Base-by-base conservation (phyloP, 768 basidiomycete species). In the Hebeloma cylindrosporum region DNA sequence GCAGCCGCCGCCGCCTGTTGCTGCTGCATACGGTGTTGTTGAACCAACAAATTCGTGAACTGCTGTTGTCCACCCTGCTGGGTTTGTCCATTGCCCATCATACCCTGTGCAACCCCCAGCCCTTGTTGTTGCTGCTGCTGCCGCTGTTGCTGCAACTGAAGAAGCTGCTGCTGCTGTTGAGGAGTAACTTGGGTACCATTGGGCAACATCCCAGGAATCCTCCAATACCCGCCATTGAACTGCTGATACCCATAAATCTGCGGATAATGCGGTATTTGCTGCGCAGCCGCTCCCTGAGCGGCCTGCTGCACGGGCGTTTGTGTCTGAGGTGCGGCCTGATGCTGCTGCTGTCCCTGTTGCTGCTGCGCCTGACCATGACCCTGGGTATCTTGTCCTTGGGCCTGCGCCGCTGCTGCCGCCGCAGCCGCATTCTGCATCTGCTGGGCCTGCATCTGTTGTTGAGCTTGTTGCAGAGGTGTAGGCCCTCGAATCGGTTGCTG, bases 321-420 rank as follows among this genome's bases (percentile, higher is more conserved):
- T 7, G 36, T 40, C 30, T 52, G 52, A 20, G 42, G 48, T 39
- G 53, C 43, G 31, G 56, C 41, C 17, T 50, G 53, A 33, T 53
- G 47, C 36, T 50, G 33, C 44, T 42, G 43, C 40, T 45, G 51
- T 25, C 36, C 31, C 28, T 36, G 48, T 27, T 23, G 41, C 3
- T 45, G 49, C 22, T 40, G 39, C 27, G 32, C 40, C 47, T 56
- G 39, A 30, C 47, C 54, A 38, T 51, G 45, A 26, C 46, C 52
- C 34, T 48, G 45, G 17, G 34, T n/a, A n/a, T n/a, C 48, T 30
- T 59, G 58, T 10, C 40, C 45, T 43, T 57, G 38, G 34, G 50
- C 52, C 40, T 54, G 50, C 21, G 50, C 50, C 41, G 47, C 41
- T 7, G 45, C 39, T 25, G 52, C 39, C 27, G 27, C 17, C 14